These are phyloP conservation scores for Fusarium sp. DNA, from an alignment of 2,329 filamentous ascomycete species.

Conservation along the genomic window DNA sequence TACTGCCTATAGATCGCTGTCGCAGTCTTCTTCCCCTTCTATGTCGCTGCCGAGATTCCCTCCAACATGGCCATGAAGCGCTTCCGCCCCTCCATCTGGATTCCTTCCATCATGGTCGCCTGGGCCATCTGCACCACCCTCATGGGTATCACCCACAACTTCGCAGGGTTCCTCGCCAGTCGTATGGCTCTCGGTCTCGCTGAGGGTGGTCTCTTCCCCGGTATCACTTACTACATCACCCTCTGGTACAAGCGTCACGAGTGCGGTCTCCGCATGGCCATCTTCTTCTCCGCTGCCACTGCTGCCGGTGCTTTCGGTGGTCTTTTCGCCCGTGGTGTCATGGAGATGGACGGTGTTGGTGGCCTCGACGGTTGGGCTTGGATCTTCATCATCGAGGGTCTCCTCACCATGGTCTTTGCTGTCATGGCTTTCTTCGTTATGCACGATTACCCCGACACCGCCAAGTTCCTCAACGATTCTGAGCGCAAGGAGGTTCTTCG, in stretches of 20 bases:
- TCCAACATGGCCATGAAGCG: conserved; percentile 66
- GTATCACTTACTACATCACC: conserved; percentile 71
- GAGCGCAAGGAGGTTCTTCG: conserved; percentile 60
- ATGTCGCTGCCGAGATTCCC: conserved; percentile 63
- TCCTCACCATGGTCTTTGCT: conserved; percentile 62
- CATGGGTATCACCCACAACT: conserved; percentile 62
- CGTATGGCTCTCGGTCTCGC: conserved; percentile 63
- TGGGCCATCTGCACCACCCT: conserved; percentile 60
- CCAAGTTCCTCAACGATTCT: conserved; percentile 61
- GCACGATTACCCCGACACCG: conserved; percentile 69
- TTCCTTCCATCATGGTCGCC: conserved; percentile 62
- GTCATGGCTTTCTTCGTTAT: conserved; percentile 64
- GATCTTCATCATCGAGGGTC: conserved; percentile 81
- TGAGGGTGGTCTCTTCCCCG: conserved; percentile 72
- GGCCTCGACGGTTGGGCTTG: conserved; percentile 76
- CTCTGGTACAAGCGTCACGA: conserved; percentile 72
- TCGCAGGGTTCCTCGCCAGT: conserved; percentile 62
- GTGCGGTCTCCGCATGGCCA: conserved; percentile 70
- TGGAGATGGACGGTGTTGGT: conserved; percentile 67
- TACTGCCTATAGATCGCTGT: conserved; percentile 55
- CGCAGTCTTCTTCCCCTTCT: conserved; percentile 66
- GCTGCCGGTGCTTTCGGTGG: conserved; percentile 74
- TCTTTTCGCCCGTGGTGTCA: conserved; percentile 70
- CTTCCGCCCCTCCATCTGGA: conserved; percentile 61
- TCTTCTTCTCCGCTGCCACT: conserved; percentile 70